Conservation (phyloP, 108 stramenopile genomes). For the Chaetoceros tenuissimus region DNA sequence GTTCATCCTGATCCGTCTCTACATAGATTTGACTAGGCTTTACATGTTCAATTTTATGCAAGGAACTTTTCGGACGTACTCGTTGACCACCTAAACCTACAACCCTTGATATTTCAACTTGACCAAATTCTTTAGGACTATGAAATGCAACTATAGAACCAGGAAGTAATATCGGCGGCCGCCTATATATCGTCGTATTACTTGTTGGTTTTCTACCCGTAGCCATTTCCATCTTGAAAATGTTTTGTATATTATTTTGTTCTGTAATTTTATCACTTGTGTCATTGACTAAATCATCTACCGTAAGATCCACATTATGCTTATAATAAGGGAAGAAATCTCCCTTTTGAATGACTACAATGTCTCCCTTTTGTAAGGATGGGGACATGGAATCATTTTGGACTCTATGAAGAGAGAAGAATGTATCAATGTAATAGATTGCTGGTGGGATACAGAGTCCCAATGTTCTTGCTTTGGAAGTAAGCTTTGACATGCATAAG, state of each 20-base stretch:
- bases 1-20: background rate
- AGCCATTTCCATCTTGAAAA: background rate
- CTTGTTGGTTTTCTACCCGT: background rate
- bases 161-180: background rate
- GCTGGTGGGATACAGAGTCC: background rate
- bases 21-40: background rate
- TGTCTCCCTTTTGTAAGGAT: background rate
- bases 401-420: background rate
- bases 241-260: background rate
- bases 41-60: background rate
- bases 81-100: background rate
- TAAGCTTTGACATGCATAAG: too few relatives aligned
- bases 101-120: background rate
- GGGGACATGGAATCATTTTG: background rate
- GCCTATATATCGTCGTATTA: background rate
- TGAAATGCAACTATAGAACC: background rate
- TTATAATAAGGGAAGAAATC: background rate
- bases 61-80: background rate
- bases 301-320: background rate
- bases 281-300: background rate
- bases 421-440: background rate
- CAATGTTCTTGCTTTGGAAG: too few relatives aligned
- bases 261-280: background rate
- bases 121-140: background rate
- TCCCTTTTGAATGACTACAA: background rate